A percentile compares a stretch with the other conserved stretches of the same genome.
phyloP scores from a whole-genome alignment of 192 early-diverging fungal species.

The Gaertneriomyces semiglobifer region DNA sequence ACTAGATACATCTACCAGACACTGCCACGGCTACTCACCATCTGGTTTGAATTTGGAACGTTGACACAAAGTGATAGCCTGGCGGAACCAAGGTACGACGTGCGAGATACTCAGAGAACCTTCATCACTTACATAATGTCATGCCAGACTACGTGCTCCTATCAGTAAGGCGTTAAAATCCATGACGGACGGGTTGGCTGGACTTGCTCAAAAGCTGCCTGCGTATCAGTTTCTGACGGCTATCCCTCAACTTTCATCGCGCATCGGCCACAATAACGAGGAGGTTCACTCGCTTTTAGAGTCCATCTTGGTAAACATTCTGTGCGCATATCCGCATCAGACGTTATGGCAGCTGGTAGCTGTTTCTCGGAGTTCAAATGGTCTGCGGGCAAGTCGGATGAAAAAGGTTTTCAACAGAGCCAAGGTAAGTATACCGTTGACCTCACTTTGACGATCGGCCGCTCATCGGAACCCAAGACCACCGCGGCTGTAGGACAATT shows the following conservation, averaged over 20 bases:
- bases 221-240: slow-evolving; percentile 73
- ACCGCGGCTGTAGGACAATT: slow-evolving; percentile 19
- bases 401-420: slow-evolving; percentile 66
- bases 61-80: background rate
- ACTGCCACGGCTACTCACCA: slow-evolving; percentile 76
- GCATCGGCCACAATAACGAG: slow-evolving; percentile 72
- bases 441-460: no score
- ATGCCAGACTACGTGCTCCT: no score
- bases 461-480: slow-evolving; percentile 9
- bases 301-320: slow-evolving; percentile 63
- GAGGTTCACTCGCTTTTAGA: slow-evolving; percentile 67
- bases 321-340: slow-evolving; percentile 75
- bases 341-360: slow-evolving; percentile 84
- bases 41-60: slow-evolving; percentile 75
- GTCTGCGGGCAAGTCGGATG: slow-evolving; percentile 59
- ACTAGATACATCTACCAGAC: slow-evolving; percentile 80
- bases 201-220: slow-evolving; percentile 45
- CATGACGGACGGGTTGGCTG: no score
- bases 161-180: no score
- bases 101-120: no score
- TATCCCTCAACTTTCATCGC: slow-evolving; percentile 81
- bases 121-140: no score
- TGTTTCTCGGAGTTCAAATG: slow-evolving; percentile 64
- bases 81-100: no score
- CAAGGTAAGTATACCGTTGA: slow-evolving; percentile 26